phyloP scores from a whole-genome alignment of 1,284 basidiomycete genomes.

The Fomitopsis schrenkii region DNA sequence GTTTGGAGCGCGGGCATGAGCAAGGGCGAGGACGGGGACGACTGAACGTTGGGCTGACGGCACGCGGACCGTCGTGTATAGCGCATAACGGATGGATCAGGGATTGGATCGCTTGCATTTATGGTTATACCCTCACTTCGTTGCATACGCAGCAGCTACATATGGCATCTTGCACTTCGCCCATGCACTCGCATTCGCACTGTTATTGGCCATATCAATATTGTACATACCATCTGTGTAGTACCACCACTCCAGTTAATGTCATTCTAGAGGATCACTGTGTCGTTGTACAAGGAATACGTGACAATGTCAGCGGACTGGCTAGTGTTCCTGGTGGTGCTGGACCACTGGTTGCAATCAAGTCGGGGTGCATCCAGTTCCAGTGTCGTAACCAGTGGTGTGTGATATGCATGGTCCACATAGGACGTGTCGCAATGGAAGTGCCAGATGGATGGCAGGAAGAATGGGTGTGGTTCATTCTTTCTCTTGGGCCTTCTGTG shows the following conservation, averaged over 20 bases:
- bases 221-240: conserved; percentile 4
- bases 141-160: conserved; percentile 1
- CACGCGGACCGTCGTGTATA: not conserved
- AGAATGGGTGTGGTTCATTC: not conserved
- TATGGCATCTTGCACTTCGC: conserved; percentile 3
- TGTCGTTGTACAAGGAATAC: not conserved
- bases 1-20: conserved; percentile 83
- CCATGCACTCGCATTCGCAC: conserved; percentile 1
- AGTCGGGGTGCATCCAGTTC: too few relatives aligned
- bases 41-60: conserved; percentile 12
- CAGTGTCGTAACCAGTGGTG: too few relatives aligned
- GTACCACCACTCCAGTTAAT: conserved; percentile 1
- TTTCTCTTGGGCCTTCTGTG: conserved; percentile 6
- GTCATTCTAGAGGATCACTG: not conserved
- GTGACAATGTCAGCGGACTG: not conserved
- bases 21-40: conserved; percentile 43
- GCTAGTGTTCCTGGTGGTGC: too few relatives aligned
- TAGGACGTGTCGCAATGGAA: not conserved
- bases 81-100: not conserved
- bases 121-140: conserved; percentile 6
- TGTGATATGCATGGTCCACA: not conserved
- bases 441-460: not conserved
- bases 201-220: conserved; percentile 5
- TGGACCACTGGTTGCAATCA: too few relatives aligned
- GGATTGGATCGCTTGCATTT: conserved; percentile 8